Conservation (phyloP, 2,329 filamentous ascomycete genomes). For the Phaeomoniella chlamydospora region DNA sequence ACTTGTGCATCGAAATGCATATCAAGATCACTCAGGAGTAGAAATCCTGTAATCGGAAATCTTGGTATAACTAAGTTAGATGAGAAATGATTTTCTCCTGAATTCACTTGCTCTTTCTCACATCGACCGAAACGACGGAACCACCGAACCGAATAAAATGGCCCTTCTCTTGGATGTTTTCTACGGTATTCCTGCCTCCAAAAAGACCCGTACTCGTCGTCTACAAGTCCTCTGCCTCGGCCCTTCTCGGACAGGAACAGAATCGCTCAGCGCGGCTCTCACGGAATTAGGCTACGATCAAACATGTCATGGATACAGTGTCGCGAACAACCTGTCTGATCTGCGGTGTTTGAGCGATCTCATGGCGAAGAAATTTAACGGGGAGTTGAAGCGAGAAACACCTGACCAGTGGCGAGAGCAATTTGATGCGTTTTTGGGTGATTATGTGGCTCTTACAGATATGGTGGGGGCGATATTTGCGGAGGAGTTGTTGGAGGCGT, state of each 20-base stretch:
- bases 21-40: too few species aligned
- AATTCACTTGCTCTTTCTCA: too few species aligned
- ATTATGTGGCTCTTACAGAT: constrained; percentile 17
- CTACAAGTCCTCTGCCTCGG: constrained; percentile 13
- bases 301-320: constrained; percentile 10
- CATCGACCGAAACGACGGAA: too few species aligned
- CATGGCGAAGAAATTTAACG: too few species aligned
- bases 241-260: constrained; percentile 13
- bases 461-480: constrained; percentile 18
- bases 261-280: constrained; percentile 13
- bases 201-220: constrained; percentile 1
- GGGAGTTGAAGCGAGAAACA: background rate
- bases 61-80: too few species aligned
- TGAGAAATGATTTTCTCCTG: too few species aligned
- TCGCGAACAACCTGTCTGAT: background rate
- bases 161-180: too few species aligned
- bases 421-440: constrained; percentile 17
- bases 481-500: constrained; percentile 18
- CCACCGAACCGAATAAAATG: too few species aligned
- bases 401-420: constrained; percentile 5
- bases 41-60: too few species aligned
- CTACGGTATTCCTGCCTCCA: background rate
- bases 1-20: too few species aligned
- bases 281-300: constrained; percentile 13
- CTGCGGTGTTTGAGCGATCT: background rate